Conservation (phyloP, 2,329 filamentous ascomycete genomes). For the Aspergillus fischeri region DNA sequence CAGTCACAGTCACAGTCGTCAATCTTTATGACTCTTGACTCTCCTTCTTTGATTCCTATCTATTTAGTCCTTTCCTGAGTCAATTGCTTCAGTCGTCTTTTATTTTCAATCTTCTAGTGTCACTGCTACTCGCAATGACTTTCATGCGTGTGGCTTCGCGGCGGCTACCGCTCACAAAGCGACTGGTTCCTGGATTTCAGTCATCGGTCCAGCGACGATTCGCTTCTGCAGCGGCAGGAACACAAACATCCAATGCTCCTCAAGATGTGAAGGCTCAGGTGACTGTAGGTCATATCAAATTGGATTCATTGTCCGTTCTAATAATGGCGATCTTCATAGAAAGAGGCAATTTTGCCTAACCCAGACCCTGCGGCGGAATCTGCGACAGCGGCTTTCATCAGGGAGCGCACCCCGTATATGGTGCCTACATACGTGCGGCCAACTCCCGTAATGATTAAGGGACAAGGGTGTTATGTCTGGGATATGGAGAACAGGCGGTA, state of each 20-base stretch:
- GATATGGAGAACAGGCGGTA: slow-evolving; percentile 87
- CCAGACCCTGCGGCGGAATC: slow-evolving; percentile 72
- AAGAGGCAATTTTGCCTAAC: slow-evolving; percentile 55
- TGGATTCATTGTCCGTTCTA: background rate
- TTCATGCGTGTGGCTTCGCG: slow-evolving; percentile 33
- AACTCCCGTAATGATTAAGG: slow-evolving; percentile 81
- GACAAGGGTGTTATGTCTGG: slow-evolving; percentile 82
- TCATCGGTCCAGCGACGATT: slow-evolving; percentile 33
- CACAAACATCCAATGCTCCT: slow-evolving; percentile 21
- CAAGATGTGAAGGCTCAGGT: slow-evolving; percentile 26
- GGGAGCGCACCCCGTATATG: slow-evolving; percentile 80
- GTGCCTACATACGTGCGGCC: slow-evolving; percentile 92
- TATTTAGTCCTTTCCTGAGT: background rate
- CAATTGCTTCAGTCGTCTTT: background rate
- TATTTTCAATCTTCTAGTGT: background rate
- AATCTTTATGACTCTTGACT: slow-evolving; percentile 1
- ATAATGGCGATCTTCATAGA: slow-evolving; percentile 26
- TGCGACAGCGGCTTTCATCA: slow-evolving; percentile 68
- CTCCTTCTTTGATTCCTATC: slow-evolving; percentile 2
- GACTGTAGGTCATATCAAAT: slow-evolving; percentile 14
- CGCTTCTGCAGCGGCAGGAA: slow-evolving; percentile 19
- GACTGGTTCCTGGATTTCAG: slow-evolving; percentile 27
- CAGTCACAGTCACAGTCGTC: background rate
- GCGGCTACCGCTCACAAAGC: slow-evolving; percentile 29
- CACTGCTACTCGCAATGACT: slow-evolving; percentile 21